These are phyloP conservation scores for Chenopodium quinoa DNA, from an alignment of 148 eudicot species.

Conservation along the genomic window DNA sequence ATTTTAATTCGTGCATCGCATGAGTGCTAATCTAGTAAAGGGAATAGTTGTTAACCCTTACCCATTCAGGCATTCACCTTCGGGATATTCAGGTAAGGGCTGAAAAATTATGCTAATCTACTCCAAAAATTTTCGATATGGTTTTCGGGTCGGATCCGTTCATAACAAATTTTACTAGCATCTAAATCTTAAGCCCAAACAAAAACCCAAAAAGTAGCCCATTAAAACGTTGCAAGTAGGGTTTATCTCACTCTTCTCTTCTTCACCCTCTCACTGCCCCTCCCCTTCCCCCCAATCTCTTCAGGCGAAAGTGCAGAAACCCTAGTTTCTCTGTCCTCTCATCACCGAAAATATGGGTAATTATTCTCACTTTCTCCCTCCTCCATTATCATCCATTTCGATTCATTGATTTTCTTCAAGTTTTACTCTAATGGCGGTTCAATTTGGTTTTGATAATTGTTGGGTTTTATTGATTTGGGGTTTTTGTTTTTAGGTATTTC, in stretches of 20 bases:
- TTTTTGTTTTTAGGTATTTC: conserved; percentile 48
- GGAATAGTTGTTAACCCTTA: no score
- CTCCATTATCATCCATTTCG: background rate
- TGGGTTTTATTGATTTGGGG: background rate
- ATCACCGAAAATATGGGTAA: conserved; percentile 23
- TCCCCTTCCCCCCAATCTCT: background rate
- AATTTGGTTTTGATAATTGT: background rate
- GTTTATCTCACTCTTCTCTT: background rate
- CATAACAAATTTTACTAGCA: background rate
- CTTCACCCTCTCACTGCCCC: background rate
- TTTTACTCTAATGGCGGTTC: background rate
- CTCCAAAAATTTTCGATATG: no score
- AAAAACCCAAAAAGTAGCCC: background rate
- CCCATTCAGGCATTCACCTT: no score
- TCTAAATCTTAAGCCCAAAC: background rate
- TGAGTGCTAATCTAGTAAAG: no score
- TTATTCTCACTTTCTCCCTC: background rate
- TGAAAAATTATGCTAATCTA: no score
- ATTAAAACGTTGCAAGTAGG: background rate
- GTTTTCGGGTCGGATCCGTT: background rate
- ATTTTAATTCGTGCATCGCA: no score
- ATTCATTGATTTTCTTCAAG: background rate
- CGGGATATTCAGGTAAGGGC: no score
- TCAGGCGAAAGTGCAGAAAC: background rate
- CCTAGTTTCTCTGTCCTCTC: conserved; percentile 3